phyloP scores from a whole-genome alignment of 2,329 filamentous ascomycete genomes.

The Aspergillus sp. region DNA sequence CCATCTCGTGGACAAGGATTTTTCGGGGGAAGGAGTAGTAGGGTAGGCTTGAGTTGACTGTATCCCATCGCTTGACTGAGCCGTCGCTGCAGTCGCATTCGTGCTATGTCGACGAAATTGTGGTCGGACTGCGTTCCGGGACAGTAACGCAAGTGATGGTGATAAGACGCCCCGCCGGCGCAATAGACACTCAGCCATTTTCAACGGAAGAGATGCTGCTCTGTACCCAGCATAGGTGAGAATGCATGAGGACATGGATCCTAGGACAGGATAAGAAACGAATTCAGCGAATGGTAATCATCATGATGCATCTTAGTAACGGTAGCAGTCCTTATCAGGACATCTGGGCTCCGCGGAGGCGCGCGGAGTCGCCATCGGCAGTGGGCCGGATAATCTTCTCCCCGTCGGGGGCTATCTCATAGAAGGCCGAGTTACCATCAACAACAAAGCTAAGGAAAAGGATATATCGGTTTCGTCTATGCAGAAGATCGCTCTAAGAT shows the following conservation, averaged over 20 bases:
- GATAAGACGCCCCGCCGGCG: background rate
- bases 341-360: background rate
- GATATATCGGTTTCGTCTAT: too few relatives aligned
- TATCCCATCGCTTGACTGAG: background rate
- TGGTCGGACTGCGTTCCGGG: background rate
- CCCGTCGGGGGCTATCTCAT: background rate
- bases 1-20: conserved; percentile 12
- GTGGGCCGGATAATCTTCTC: background rate
- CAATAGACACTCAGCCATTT: conserved; percentile 1
- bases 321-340: background rate
- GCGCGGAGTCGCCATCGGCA: background rate
- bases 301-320: background rate
- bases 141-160: background rate
- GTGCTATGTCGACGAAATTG: conserved; percentile 8
- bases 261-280: background rate
- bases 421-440: too few relatives aligned
- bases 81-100: conserved; percentile 2
- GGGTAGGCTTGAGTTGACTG: background rate
- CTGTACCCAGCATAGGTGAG: background rate
- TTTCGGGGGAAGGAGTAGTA: conserved; percentile 1
- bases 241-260: background rate
- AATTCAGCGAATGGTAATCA: background rate
- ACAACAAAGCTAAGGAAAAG: too few relatives aligned
- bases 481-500: too few relatives aligned
- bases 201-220: background rate